These are phyloP conservation scores for Ophiostoma perfectum DNA, from an alignment of 2,329 filamentous ascomycete species.

Conservation along the genomic window DNA sequence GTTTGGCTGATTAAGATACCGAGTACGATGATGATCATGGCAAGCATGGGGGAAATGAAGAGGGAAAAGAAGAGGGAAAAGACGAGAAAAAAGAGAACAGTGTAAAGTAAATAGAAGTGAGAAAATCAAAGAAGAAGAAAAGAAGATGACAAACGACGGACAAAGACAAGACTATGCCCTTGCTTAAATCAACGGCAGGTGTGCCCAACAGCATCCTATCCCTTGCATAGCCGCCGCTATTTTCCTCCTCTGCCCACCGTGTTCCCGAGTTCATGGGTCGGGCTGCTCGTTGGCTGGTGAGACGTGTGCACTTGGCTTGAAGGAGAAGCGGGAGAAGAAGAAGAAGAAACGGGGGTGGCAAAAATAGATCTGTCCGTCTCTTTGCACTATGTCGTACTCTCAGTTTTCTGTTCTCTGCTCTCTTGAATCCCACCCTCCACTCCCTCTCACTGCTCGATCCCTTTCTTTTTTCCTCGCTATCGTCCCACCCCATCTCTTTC, in stretches of 20 bases:
- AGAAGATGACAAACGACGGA: too few species aligned
- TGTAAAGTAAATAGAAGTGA: too few species aligned
- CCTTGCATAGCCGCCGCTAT: slow-evolving; percentile 3
- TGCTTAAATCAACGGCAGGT: neutral
- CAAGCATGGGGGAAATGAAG: too few species aligned
- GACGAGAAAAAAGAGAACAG: too few species aligned
- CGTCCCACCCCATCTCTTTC: too few species aligned
- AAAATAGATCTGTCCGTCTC: neutral
- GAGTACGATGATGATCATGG: too few species aligned
- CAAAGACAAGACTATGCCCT: neutral
- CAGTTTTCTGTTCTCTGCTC: neutral
- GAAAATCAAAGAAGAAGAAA: too few species aligned
- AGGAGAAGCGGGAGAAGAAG: neutral
- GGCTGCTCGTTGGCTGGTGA: neutral
- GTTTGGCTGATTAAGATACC: too few species aligned
- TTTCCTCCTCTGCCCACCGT: neutral
- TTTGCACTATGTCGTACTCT: neutral
- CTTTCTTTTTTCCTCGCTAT: too few species aligned
- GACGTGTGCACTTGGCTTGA: too few species aligned
- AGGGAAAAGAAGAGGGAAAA: too few species aligned
- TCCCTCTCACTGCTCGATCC: too few species aligned
- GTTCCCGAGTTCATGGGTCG: slow-evolving; percentile 5
- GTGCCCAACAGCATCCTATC: neutral
- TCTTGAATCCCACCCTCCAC: neutral
- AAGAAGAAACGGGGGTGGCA: neutral